Evolutionary conservation across 139 green algal species (phyloP), one percentile per base, ranked within the genome.

Genomic region (Auxenochlorella pyrenoidosa): DNA sequence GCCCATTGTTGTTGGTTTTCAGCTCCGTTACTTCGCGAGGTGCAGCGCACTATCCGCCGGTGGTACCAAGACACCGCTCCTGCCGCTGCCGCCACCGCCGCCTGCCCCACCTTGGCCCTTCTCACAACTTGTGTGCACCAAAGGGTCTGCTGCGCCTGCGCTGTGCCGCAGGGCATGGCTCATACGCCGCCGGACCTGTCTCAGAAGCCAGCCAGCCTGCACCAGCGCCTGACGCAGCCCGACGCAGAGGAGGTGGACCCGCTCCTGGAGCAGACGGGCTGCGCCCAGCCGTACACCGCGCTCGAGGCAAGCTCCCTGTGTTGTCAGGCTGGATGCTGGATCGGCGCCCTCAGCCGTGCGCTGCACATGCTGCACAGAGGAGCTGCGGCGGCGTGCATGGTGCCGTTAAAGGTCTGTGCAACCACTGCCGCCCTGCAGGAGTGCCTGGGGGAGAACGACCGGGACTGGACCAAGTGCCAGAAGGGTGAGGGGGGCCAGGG

Each of bases 391-490:
- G 32, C 19, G 8, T 71, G 32, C 15, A 43, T 70, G 77, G 8
- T 71, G 51, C n/a, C n/a, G n/a, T n/a, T n/a, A n/a, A n/a, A n/a
- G n/a, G n/a, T n/a, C n/a, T n/a, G n/a, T n/a, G n/a, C n/a, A n/a
- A n/a, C n/a, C 1, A 47, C 19, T 4, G 5, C 54, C 54, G 26
- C 19, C 36, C 43, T 68, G 59, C 81, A 91, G 87, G 85, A 88
- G 66, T 94, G 91, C 88, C 68, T 94, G n/a, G 90, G 72, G 26
- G 91, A 92, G 28, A 79, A 94, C 88, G 86, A 94, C 71, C 81
- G 91, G 8, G 90, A 94, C 83, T 94, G 91, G 91, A 84, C 75
- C 6, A 87, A 88, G 83, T 94, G 91, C 72, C 91, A 94, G 81
- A 92, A 92, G 78, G 87, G 89, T 91, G 44, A 4, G n/a, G 24